Base-by-base conservation (phyloP, 768 basidiomycete genomes). In the Boletus fagicola region DNA sequence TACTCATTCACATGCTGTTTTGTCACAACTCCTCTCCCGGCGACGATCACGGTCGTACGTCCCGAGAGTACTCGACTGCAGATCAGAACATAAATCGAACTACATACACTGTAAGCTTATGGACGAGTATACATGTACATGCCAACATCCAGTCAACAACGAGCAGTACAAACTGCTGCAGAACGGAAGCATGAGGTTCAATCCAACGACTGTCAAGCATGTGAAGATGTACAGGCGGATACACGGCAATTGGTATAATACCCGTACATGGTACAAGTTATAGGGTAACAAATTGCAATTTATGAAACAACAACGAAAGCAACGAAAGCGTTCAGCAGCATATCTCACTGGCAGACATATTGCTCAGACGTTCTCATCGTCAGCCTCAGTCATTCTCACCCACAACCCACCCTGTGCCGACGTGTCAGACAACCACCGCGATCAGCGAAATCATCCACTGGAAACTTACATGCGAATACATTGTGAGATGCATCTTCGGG, bases 401-500 rank as follows among this genome's bases (percentile, higher is more conserved):
- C 83, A 84, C 49, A 84, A 60, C 4, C 82, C 82, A 31, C 81
- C 81, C 79, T 83, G 49, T 43, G n/a, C 36, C 33, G 18, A 36
- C 2, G 30, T 39, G 39, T 66, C 40, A 48, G 49, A 48, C 13
- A 38, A 42, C 49, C 13, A 44, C 18, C 3, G 11, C 9, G 13
- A 20, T 7, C 40, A n/a, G 40, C 6, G 33, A 45, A 6, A 57
- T 6, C 39, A 50, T 18, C 13, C 40, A 36, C 57, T 3, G 22
- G 35, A 42, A 53, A 42, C 65, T 59, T 63, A 83, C 83, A 28
- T 74, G 65, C 0, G 69, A 65, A 66, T 83, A 83, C 76, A 85
- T 76, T 2, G 83, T 86, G 59, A 86, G 61, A 62, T 83, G 79
- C 39, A 70, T 65, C 71, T 81, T 84, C 1, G 84, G 80, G 50